phyloP scores from a whole-genome alignment of 192 early-diverging fungal genomes.

The Podila verticillata region DNA sequence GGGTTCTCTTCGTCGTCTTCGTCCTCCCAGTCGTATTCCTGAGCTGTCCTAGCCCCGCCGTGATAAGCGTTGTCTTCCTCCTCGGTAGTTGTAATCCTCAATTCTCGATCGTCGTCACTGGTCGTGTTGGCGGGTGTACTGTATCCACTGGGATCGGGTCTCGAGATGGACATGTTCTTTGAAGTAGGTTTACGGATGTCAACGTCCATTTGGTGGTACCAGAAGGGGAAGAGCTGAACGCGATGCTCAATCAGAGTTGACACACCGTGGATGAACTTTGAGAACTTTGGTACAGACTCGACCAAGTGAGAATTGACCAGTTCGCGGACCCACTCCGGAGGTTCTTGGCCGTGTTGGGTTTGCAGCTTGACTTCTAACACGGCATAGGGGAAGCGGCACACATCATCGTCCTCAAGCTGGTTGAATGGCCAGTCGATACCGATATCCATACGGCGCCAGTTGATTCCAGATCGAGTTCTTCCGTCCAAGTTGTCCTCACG shows the following conservation, averaged over 20 bases:
- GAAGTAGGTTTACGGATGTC: slow-evolving; percentile 86
- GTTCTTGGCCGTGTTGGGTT: slow-evolving; percentile 88
- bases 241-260: slow-evolving; percentile 84
- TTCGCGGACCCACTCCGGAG: slow-evolving; percentile 94
- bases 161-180: slow-evolving; percentile 62
- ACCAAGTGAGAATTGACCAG: slow-evolving; percentile 91
- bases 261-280: slow-evolving; percentile 96
- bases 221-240: slow-evolving; percentile 90
- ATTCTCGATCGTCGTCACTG: slow-evolving; percentile 44
- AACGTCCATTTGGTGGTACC: slow-evolving; percentile 94
- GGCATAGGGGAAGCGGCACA: slow-evolving; percentile 94
- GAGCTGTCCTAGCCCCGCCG: slow-evolving; percentile 18
- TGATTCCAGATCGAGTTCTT: slow-evolving; percentile 75
- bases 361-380: slow-evolving; percentile 98
- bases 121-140: slow-evolving; percentile 52
- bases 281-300: slow-evolving; percentile 96
- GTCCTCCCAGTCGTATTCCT: slow-evolving; percentile 28
- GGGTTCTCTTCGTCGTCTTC: slow-evolving; percentile 44
- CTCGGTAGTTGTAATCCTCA: slow-evolving; percentile 23
- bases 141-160: slow-evolving; percentile 56
- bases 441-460: slow-evolving; percentile 96
- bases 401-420: slow-evolving; percentile 86
- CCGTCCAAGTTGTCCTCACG: slow-evolving; percentile 93
- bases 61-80: slow-evolving; percentile 37
- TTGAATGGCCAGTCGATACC: slow-evolving; percentile 92